phyloP scores from a whole-genome alignment of 306 rosid genomes.

The Urtica urens region DNA sequence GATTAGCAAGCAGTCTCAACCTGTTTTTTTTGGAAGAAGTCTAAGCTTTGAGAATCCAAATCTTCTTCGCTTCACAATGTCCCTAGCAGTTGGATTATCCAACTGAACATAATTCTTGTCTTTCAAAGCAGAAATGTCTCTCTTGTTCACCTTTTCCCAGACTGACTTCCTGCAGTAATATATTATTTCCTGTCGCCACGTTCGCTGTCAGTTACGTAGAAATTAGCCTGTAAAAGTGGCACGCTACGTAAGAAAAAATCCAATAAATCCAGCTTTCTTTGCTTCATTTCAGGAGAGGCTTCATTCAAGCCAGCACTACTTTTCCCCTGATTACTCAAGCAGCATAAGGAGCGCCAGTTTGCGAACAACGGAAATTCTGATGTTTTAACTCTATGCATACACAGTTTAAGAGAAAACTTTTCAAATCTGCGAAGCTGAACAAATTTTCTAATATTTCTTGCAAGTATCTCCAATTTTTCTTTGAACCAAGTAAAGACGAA shows the following conservation, averaged over 20 bases:
- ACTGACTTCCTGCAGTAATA: constrained; percentile 58
- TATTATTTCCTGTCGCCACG: constrained; percentile 54
- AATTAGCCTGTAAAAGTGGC: constrained; percentile 76
- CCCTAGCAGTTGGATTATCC: constrained; percentile 42
- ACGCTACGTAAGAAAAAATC: constrained; percentile 55
- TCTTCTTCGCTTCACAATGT: constrained; percentile 43
- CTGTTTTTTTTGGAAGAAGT: constrained; percentile 69
- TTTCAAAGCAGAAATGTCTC: constrained; percentile 40
- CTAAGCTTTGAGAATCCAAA: constrained; percentile 94
- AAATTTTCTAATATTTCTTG: constrained; percentile 64
- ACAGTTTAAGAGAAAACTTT: constrained; percentile 50
- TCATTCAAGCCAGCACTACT: constrained; percentile 28
- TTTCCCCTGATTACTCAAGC: constrained; percentile 23
- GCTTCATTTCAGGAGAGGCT: constrained; percentile 31
- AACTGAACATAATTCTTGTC: constrained; percentile 35
- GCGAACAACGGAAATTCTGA: constrained; percentile 55
- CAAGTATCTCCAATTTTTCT: constrained; percentile 62
- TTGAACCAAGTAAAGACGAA: constrained; percentile 56
- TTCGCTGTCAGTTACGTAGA: constrained; percentile 76
- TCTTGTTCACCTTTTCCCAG: constrained; percentile 59
- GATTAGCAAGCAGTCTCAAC: constrained; percentile 78
- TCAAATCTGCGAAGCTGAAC: constrained; percentile 62
- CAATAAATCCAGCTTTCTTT: constrained; percentile 75
- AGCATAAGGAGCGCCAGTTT: constrained; percentile 26
- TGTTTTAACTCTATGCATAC: constrained; percentile 51